These are phyloP conservation scores for Fusarium sp. DNA, from an alignment of 2,329 filamentous ascomycete genomes.

Conservation along the genomic window DNA sequence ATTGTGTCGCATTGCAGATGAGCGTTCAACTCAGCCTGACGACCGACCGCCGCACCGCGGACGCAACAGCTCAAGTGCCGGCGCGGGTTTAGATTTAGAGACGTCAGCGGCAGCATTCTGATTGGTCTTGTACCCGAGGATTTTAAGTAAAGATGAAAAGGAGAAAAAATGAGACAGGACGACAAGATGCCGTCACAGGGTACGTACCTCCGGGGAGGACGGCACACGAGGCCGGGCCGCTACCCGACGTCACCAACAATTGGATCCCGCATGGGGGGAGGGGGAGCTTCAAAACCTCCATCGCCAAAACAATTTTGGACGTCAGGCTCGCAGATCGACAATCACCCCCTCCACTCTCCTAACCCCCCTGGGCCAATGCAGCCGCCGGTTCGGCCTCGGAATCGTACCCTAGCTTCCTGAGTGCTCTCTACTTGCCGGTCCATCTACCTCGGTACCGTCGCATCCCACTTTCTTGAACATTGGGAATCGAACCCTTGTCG, in stretches of 20 bases:
- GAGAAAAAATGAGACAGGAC: background rate
- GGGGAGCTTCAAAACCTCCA: constrained; percentile 34
- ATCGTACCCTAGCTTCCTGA: constrained; percentile 15
- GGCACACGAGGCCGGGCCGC: constrained; percentile 20
- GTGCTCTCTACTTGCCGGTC: background rate
- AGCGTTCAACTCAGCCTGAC: constrained; percentile 5
- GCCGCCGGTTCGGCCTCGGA: constrained; percentile 33
- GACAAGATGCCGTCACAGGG: background rate
- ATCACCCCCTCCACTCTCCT: constrained; percentile 5
- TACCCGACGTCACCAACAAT: constrained; percentile 35
- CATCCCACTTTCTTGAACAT: background rate
- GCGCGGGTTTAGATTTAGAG: constrained; percentile 4
- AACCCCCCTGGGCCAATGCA: constrained; percentile 36
- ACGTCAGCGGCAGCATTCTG: background rate
- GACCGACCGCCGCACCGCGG: constrained; percentile 10
- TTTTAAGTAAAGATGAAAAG: background rate
- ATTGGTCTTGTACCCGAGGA: constrained; percentile 24
- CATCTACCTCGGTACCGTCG: background rate
- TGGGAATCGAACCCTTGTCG: constrained; percentile 16
- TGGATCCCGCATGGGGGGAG: background rate
- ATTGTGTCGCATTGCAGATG: constrained; percentile 38
- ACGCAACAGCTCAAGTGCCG: constrained; percentile 35
- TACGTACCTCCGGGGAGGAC: constrained; percentile 35
- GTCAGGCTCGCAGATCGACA: constrained; percentile 30
- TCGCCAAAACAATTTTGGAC: constrained; percentile 19